These are phyloP conservation scores for Bimuria novae-zelandiae DNA, from an alignment of 2,329 filamentous ascomycete genomes.

Conservation along the genomic window DNA sequence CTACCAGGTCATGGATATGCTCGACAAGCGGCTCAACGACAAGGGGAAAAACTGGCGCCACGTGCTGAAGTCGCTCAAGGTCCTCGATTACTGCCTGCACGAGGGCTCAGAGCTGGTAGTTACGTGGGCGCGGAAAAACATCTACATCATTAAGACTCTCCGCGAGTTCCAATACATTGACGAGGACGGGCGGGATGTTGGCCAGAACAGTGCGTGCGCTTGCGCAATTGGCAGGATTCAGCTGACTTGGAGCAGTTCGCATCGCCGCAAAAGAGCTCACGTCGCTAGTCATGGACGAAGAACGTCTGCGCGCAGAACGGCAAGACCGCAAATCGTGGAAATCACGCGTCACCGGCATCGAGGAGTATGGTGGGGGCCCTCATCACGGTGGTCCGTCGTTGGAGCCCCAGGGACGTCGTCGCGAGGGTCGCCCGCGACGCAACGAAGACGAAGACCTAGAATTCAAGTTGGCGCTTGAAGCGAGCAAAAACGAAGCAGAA, in stretches of 20 bases:
- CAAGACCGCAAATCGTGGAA: conserved; percentile 95
- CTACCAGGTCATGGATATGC: conserved; percentile 99
- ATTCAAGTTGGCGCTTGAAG: conserved; percentile 87
- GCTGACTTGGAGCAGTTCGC: conserved; percentile 66
- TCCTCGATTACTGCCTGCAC: conserved; percentile 96
- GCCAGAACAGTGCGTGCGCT: conserved; percentile 80
- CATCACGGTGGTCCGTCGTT: conserved; percentile 39
- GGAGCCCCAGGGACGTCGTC: conserved; percentile 37
- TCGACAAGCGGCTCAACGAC: conserved; percentile 97
- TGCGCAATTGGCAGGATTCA: not conserved
- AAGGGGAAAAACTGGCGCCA: conserved; percentile 99
- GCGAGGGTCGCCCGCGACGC: conserved; percentile 52
- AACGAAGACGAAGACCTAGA: conserved; percentile 87
- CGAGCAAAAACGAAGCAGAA: conserved; percentile 93
- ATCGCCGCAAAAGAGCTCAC: conserved; percentile 96
- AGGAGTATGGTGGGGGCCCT: conserved; percentile 67
- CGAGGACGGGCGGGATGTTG: conserved; percentile 92
- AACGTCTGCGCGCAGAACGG: conserved; percentile 85
- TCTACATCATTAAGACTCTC: conserved; percentile 98
- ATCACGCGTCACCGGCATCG: conserved; percentile 89
- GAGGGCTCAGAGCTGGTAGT: conserved; percentile 96
- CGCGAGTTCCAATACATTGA: conserved; percentile 97
- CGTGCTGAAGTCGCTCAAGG: conserved; percentile 95
- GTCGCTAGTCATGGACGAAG: conserved; percentile 88
- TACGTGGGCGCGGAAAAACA: conserved; percentile 96